These are phyloP conservation scores for Leishmania tropica DNA, from an alignment of 208 protist species.

Conservation along the genomic window DNA sequence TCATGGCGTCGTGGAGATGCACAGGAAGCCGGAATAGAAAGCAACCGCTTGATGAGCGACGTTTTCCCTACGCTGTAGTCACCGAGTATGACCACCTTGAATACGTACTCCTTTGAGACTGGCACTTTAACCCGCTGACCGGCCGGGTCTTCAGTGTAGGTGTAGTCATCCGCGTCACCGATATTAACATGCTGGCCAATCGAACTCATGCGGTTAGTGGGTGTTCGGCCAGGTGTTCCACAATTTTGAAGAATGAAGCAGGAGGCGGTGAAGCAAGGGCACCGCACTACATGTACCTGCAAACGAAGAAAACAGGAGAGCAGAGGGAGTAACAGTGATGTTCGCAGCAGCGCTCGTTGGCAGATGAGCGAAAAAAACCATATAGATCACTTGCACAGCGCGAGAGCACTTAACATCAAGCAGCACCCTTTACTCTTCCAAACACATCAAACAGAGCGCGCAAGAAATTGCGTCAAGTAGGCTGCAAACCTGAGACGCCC, in stretches of 20 bases:
- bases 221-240: neutral
- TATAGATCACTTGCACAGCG: too few relatives aligned
- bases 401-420: too few relatives aligned
- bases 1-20: neutral
- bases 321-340: neutral
- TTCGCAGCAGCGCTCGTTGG: neutral
- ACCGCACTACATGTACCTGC: neutral
- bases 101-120: slow-evolving; percentile 27
- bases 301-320: neutral
- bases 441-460: neutral
- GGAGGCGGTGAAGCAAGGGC: neutral
- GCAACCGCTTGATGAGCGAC: slow-evolving; percentile 53
- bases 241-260: neutral
- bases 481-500: too few relatives aligned
- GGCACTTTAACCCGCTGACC: slow-evolving; percentile 2
- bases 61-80: slow-evolving; percentile 68
- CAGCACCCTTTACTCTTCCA: neutral
- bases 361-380: neutral
- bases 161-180: slow-evolving; percentile 16
- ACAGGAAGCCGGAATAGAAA: slow-evolving; percentile 12
- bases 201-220: neutral
- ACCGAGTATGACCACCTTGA: slow-evolving; percentile 34
- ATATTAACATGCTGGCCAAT: neutral
- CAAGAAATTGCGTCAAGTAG: too few relatives aligned
- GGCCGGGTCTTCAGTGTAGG: slow-evolving; percentile 19